Evolutionary conservation across 208 protist genomes (phyloP).

Genomic region (Histomonas meleagridis): DNA sequence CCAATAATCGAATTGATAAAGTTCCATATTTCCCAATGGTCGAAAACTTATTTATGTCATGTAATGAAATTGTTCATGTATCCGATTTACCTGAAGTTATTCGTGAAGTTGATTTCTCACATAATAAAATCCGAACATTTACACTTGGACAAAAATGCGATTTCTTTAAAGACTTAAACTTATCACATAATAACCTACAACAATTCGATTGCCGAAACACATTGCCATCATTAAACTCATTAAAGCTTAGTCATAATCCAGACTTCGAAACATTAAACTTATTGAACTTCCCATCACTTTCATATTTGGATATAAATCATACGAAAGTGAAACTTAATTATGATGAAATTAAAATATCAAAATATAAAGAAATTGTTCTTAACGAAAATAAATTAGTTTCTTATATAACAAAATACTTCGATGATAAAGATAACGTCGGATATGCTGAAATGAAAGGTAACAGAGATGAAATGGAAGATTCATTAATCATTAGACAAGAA

Average conservation of each 20-base stretch:
- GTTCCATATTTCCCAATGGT: neutral
- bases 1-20: neutral
- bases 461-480: neutral
- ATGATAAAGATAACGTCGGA: neutral
- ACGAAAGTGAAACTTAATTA: neutral
- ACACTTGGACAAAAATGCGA: neutral
- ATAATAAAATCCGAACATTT: neutral
- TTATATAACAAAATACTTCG: neutral
- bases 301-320: neutral
- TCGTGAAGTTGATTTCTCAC: neutral
- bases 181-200: neutral
- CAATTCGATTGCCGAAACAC: neutral
- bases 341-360: neutral
- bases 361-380: neutral
- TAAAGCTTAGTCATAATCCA: neutral
- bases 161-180: neutral
- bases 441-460: constrained; percentile 15
- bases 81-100: neutral
- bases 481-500: neutral
- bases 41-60: neutral
- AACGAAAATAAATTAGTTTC: neutral
- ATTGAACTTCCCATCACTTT: neutral
- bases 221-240: neutral
- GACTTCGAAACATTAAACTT: neutral
- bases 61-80: neutral